phyloP scores from a whole-genome alignment of 768 basidiomycete species.

The Hericium erinaceus region DNA sequence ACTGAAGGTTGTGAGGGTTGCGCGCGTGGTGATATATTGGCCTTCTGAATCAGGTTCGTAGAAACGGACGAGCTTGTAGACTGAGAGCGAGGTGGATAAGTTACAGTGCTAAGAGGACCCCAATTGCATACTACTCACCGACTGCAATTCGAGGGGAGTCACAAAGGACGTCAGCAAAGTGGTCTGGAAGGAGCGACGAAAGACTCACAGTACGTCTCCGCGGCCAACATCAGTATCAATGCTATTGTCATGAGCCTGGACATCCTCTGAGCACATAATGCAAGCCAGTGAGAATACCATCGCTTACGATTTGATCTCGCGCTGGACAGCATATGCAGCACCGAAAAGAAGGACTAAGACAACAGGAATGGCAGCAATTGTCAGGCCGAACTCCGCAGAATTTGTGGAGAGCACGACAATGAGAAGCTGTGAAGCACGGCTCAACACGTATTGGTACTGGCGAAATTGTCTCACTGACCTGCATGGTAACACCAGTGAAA shows the following conservation, averaged over 20 bases:
- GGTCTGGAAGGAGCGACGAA: background rate
- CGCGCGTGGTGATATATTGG: conserved; percentile 64
- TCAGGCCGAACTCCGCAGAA: conserved; percentile 74
- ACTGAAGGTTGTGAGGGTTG: conserved; percentile 79
- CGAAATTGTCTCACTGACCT: conserved; percentile 34
- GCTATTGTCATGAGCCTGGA: conserved; percentile 63
- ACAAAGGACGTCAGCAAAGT: background rate
- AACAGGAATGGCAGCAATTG: conserved; percentile 75
- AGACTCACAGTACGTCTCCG: conserved; percentile 64
- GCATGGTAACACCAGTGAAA: conserved; percentile 83
- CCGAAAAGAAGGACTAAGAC: conserved; percentile 58
- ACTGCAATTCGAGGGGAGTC: too few species aligned
- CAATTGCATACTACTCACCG: background rate
- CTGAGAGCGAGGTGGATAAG: conserved; percentile 23
- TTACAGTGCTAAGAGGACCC: background rate
- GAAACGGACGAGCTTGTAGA: conserved; percentile 82
- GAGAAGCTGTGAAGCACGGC: conserved; percentile 45
- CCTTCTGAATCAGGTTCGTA: conserved; percentile 48
- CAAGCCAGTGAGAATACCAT: background rate
- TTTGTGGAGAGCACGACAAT: conserved; percentile 60
- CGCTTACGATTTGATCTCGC: conserved; percentile 70
- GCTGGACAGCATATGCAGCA: conserved; percentile 62
- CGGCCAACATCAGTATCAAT: conserved; percentile 68
- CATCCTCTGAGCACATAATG: background rate
- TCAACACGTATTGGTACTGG: background rate